Evolutionary conservation across 306 rosid genomes (phyloP).

Genomic region (Vachellia collinsii): DNA sequence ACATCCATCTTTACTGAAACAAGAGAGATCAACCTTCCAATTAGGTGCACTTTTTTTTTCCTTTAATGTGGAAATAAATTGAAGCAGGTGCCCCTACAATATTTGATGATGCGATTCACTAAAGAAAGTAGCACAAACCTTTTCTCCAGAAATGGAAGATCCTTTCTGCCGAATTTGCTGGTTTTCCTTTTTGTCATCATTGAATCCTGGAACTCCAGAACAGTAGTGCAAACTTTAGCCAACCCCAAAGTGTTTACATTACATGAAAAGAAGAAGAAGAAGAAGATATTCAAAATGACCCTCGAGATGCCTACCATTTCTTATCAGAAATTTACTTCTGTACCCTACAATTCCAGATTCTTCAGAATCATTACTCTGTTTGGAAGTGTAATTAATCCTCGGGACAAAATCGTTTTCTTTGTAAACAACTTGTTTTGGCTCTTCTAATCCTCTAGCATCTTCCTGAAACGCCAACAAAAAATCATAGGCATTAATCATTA

Average conservation of each 20-base stretch:
- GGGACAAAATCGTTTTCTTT: slow-evolving; percentile 56
- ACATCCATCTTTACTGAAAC: slow-evolving; percentile 11
- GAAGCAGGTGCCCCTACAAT: not conserved
- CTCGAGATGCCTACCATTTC: slow-evolving; percentile 54
- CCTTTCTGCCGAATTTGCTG: slow-evolving; percentile 45
- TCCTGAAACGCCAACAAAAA: slow-evolving; percentile 50
- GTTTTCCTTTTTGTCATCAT: slow-evolving; percentile 41
- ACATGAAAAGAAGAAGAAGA: slow-evolving; percentile 20
- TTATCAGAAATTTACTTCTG: slow-evolving; percentile 41
- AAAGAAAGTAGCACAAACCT: slow-evolving; percentile 53
- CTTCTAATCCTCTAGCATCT: slow-evolving; percentile 65
- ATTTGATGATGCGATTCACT: slow-evolving; percentile 2
- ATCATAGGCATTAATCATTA: slow-evolving; percentile 12
- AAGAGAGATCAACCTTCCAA: not conserved
- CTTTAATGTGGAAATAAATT: not conserved
- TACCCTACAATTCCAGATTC: slow-evolving; percentile 46
- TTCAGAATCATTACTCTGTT: slow-evolving; percentile 38
- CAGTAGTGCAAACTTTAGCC: slow-evolving; percentile 22
- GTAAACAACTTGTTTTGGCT: slow-evolving; percentile 77
- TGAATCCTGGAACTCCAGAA: slow-evolving; percentile 53
- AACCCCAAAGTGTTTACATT: slow-evolving; percentile 32
- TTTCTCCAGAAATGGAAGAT: slow-evolving; percentile 41
- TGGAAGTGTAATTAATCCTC: slow-evolving; percentile 27
- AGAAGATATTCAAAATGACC: slow-evolving; percentile 13
- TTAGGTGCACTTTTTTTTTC: not conserved